phyloP scores from a whole-genome alignment of 495 filamentous ascomycete species.

The Daldinia caldariorum region DNA sequence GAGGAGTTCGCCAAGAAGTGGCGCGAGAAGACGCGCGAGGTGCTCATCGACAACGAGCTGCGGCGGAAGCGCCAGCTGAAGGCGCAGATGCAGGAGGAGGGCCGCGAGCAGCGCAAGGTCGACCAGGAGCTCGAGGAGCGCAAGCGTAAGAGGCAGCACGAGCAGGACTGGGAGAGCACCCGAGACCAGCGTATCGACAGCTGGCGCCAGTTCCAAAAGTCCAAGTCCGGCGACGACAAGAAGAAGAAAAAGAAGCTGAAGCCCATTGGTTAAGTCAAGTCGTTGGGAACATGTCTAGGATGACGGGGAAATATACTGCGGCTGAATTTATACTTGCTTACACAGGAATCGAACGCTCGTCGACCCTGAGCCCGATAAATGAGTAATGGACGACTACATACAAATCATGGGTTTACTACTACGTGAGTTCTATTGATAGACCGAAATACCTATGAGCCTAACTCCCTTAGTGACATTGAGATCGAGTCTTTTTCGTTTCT shows the following conservation, averaged over 20 bases:
- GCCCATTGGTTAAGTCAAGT: constrained; percentile 56
- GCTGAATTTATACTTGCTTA: constrained; percentile 3
- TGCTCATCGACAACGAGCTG: constrained; percentile 93
- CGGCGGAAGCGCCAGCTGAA: constrained; percentile 85
- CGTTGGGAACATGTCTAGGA: neutral
- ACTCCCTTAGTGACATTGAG: constrained; percentile 48
- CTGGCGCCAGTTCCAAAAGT: constrained; percentile 93
- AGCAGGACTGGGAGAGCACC: constrained; percentile 92
- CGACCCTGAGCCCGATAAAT: constrained; percentile 6
- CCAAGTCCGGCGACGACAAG: constrained; percentile 69
- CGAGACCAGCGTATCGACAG: constrained; percentile 91
- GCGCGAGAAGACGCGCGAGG: constrained; percentile 89
- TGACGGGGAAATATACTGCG: neutral
- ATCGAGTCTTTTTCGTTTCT: constrained; percentile 22
- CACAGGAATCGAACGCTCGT: constrained; percentile 14
- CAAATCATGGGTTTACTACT: constrained; percentile 26
- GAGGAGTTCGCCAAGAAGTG: constrained; percentile 83
- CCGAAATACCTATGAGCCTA: constrained; percentile 47
- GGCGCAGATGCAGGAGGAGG: constrained; percentile 96
- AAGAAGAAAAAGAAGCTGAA: constrained; percentile 94
- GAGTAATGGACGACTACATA: constrained; percentile 15
- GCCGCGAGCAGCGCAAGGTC: constrained; percentile 83
- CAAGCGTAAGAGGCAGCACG: constrained; percentile 92
- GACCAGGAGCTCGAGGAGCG: constrained; percentile 88
- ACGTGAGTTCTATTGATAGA: constrained; percentile 52